A percentile compares a stretch with the other conserved stretches of the same genome.
These are phyloP conservation scores for Polytolypa hystricis DNA, from an alignment of 2,329 filamentous ascomycete genomes.

Conservation along the genomic window DNA sequence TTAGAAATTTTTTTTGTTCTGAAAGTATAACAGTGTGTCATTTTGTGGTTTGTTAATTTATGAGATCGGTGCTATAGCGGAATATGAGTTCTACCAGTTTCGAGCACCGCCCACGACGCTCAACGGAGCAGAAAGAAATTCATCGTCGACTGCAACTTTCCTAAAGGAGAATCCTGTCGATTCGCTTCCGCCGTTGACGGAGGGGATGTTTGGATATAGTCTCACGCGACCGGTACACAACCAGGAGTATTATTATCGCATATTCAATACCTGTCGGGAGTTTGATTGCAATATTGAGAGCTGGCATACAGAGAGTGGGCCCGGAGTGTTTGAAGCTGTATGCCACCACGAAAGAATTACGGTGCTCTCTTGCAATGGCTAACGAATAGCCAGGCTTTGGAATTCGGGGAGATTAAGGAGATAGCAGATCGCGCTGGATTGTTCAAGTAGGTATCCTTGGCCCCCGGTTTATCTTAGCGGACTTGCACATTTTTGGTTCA, in stretches of 20 bases:
- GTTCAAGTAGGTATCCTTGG: constrained; percentile 58
- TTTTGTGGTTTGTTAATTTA: too few species aligned
- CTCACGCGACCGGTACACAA: constrained; percentile 79
- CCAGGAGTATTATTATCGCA: constrained; percentile 81
- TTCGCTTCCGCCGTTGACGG: constrained; percentile 67
- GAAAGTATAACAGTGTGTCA: not conserved
- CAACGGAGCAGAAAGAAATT: constrained; percentile 44
- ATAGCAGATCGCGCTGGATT: constrained; percentile 89
- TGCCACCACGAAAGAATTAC: constrained; percentile 15
- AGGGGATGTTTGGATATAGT: constrained; percentile 95
- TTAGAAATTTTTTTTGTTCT: too few species aligned
- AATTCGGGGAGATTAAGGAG: constrained; percentile 73
- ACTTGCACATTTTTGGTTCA: too few species aligned
- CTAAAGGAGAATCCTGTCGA: constrained; percentile 61
- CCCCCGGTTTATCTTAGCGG: too few species aligned
- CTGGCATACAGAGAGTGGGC: constrained; percentile 91
- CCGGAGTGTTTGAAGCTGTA: constrained; percentile 87
- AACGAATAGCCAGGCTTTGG: constrained; percentile 57
- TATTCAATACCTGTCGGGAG: constrained; percentile 67
- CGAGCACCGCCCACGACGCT: constrained; percentile 47
- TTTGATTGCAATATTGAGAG: constrained; percentile 80
- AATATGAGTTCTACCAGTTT: constrained; percentile 95
- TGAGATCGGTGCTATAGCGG: too few species aligned
- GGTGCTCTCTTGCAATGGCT: not conserved
- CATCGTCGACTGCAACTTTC: constrained; percentile 61